Conservation (phyloP, 2,329 filamentous ascomycete species). For the Graphiopsis chlorocephala region DNA sequence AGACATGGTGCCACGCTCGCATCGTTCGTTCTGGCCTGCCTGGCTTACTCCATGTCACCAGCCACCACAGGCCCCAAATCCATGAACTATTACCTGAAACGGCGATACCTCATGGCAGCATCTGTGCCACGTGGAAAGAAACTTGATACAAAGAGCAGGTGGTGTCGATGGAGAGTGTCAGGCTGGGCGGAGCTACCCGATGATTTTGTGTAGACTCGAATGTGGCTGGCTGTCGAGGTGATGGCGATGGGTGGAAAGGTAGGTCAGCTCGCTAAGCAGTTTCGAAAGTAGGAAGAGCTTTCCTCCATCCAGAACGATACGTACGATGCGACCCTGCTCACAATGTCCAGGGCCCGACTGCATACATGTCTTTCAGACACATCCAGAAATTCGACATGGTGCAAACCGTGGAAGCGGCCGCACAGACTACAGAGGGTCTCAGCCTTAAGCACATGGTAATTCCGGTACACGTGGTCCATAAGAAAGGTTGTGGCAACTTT, state of each 20-base stretch:
- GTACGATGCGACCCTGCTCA: background rate
- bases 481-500: background rate
- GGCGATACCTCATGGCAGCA: background rate
- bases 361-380: no score
- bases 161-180: background rate
- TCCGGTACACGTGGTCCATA: background rate
- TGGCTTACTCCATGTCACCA: background rate
- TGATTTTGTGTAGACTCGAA: background rate
- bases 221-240: background rate
- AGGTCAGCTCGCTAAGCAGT: background rate
- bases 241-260: no score
- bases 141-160: background rate
- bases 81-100: background rate
- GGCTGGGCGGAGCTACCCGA: background rate
- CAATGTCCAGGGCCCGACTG: background rate
- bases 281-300: background rate
- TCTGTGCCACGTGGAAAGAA: background rate
- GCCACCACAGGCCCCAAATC: background rate
- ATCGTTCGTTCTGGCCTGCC: background rate
- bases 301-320: background rate
- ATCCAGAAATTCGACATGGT: no score
- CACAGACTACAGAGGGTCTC: no score
- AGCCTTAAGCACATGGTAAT: no score
- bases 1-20: background rate
- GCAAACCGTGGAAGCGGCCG: no score